Evolutionary conservation across 2,329 filamentous ascomycete genomes (phyloP).

Genomic region (Lecanosticta acicola): DNA sequence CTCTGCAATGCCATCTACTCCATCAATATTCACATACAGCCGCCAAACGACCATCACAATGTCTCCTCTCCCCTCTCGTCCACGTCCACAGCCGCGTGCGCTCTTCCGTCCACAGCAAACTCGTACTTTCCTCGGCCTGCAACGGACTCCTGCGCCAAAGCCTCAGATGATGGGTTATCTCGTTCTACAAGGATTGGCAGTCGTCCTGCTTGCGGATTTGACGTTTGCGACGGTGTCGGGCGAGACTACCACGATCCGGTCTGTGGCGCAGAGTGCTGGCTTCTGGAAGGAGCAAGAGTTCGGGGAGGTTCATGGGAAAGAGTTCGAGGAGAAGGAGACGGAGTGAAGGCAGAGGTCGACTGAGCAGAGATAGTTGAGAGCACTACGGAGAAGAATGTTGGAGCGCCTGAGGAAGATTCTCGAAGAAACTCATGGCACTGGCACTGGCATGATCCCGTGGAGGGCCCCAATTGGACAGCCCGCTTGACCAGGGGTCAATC

Average conservation of each 20-base stretch:
- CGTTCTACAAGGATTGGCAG: slow-evolving; percentile 30
- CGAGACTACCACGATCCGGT: slow-evolving; percentile 22
- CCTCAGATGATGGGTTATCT: slow-evolving; percentile 30
- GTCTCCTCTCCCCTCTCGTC: too few relatives aligned
- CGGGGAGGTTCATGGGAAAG: slow-evolving; percentile 13
- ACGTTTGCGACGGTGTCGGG: slow-evolving; percentile 21
- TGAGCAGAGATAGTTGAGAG: background rate
- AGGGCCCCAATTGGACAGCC: too few relatives aligned
- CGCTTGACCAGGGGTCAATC: too few relatives aligned
- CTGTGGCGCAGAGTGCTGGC: slow-evolving; percentile 27
- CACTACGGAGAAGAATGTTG: too few relatives aligned
- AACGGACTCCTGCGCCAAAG: slow-evolving; percentile 27
- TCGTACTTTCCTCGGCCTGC: slow-evolving; percentile 29
- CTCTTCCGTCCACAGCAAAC: slow-evolving; percentile 12
- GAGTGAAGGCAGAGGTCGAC: background rate
- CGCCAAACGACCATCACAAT: too few relatives aligned
- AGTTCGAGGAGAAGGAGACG: background rate
- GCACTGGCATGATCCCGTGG: too few relatives aligned
- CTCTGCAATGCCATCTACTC: too few relatives aligned
- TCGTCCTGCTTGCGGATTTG: slow-evolving; percentile 30
- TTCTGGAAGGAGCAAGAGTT: slow-evolving; percentile 25
- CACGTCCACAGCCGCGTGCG: background rate
- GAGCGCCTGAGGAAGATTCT: too few relatives aligned
- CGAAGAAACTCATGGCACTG: too few relatives aligned
- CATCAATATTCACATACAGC: too few relatives aligned